Evolutionary conservation across 1,284 basidiomycete genomes (phyloP), one percentile per base, ranked within the genome.

Genomic region (Leccinum pachyderme): DNA sequence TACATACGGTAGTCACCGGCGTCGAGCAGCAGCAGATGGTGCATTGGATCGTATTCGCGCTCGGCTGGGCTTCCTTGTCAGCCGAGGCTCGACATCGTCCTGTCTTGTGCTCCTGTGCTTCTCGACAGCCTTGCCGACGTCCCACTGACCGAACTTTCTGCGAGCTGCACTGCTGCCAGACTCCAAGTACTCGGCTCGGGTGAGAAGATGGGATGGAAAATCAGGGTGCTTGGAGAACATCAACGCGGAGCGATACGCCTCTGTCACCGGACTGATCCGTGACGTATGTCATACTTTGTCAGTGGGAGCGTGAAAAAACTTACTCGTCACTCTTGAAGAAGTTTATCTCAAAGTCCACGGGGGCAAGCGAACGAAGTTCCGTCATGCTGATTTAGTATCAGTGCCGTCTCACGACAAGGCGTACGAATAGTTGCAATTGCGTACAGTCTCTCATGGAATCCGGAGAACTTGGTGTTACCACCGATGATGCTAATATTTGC

Each of bases 401-500:
- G 51, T 57, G 24, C 25, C 47, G 49, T 58, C 52, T 52, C 50
- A 52, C 50, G 54, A 59, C 51, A 43, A 53, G 57, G 39, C 53
- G 32, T 59, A 56, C 51, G 51, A 51, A 53, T 51, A 49, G 55
- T 54, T 54, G 44, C 25, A 39, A 53, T 59, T 43, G 73, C 86
- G 65, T 69, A 90, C 92, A 98, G 72, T 72, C 95, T 76, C 51
- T 81, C 72, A 24, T 81, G 80, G 61, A 98, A 86, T 4, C 88
- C 89, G 46, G 85, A 78, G 60, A 95, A 83, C 61, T 83, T 83
- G 4, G 85, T 83, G 66, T 84, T 87, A 7, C 95, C 95, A 50
- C 95, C 95, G 60, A 94, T 82, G 56, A 97, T 74, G 5, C 91
- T 88, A 59, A 98, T 93, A 70, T 98, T 93, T 37, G 84, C 84